Conservation (phyloP, 2,329 filamentous ascomycete genomes). For the Fusarium liriodendri region DNA sequence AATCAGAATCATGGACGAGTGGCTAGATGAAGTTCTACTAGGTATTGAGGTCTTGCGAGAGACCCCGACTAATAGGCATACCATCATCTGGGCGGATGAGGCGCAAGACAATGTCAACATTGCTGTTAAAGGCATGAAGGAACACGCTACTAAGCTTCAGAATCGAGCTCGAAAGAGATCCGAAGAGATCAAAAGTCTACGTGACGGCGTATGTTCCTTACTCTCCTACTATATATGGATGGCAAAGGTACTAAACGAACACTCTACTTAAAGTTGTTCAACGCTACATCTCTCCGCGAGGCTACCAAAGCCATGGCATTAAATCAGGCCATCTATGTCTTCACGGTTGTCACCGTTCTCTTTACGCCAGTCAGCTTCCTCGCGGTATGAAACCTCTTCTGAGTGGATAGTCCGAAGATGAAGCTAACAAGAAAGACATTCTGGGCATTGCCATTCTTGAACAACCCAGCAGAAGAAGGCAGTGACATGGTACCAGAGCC, state of each 20-base stretch:
- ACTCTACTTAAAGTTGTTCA: background rate
- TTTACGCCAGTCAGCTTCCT: background rate
- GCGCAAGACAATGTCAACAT: too few species aligned
- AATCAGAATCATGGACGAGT: background rate
- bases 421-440: background rate
- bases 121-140: background rate
- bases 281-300: background rate
- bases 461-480: background rate
- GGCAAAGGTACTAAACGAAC: too few species aligned
- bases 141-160: background rate
- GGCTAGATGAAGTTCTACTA: accelerated
- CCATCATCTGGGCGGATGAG: too few species aligned
- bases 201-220: background rate
- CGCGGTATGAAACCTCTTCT: background rate
- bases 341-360: background rate
- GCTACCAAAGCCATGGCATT: background rate
- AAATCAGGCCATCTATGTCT: background rate
- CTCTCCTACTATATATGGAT: too few species aligned
- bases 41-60: too few species aligned
- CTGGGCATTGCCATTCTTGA: background rate
- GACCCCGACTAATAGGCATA: too few species aligned
- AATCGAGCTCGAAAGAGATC: background rate
- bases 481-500: background rate
- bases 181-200: background rate
- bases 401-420: accelerated